Base-by-base conservation (phyloP, 805 yeast genomes). In the Osmozyma mogii region DNA sequence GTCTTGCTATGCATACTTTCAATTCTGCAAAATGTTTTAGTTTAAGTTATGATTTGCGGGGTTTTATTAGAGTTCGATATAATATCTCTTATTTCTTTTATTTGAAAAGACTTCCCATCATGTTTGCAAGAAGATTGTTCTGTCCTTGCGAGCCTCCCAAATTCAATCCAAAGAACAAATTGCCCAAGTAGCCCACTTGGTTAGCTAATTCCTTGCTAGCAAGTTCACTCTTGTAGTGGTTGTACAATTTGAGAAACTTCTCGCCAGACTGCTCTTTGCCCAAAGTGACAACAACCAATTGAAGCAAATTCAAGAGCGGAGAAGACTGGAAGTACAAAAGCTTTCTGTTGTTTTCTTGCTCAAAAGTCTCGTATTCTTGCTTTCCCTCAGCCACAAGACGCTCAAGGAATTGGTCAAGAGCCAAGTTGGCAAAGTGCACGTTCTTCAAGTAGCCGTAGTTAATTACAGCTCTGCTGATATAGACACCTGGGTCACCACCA, bases 381-480 rank as follows among this genome's bases (percentile, higher is more conserved):
- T 45, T n/a, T 50, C 58, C 58, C 3, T 45, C 52, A 6, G 43
- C 35, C 3, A 34, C 28, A 18, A 45, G 35, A 20, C 41, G 33
- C 8, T 24, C 38, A 20, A 54, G 17, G 30, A 10, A 61, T 12
- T 44, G 36, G 13, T 43, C 49, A 11, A 50, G 28, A 1, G 62
- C 38, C 11, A 56, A 55, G 20, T 47, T 43, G 3, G 82, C 83
- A 48, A 69, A 75, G 36, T 80, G 69, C 27, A 82, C 49, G 49
- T 85, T 83, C 30, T 70, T 72, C 32, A 81, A 65, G 40, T 76
- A 69, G 14, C 84, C 59, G 51, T 83, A 89, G 42, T 88, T 85
- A 32, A 87, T 53, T 5, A 85, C 78, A 3, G 85, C 73, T 39
- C 96, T 68, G 16, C 58, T 41, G 31, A 63, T 44, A 32, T 54